Evolutionary conservation across 352 stramenopile genomes (phyloP), one percentile per base, ranked within the genome.

Genomic region (Phytopythium mirpurense): DNA sequence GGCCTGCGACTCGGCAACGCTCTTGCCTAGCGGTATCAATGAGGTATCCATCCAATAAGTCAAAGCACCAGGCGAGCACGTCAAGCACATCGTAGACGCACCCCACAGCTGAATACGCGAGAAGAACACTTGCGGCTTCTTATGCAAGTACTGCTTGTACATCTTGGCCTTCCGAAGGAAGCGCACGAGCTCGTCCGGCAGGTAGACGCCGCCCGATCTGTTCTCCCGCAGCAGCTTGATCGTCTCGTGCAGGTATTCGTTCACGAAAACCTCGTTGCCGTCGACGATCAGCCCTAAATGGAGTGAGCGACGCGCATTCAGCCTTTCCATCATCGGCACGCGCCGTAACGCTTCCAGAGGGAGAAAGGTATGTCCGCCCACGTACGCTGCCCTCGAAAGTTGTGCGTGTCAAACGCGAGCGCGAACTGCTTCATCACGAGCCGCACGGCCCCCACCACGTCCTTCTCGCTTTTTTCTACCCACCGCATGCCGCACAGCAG

Each of bases 241-340:
- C 7, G 78, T 88, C 58, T 91, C 76, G 51, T 90, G 85, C 41
- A 93, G 59, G 55, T 88, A 68, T 49, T 90, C 70, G 38, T 88
- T 68, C 23, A 88, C 69, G 29, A 70, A 74, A 18, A 89, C 44
- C 32, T 76, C 37, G 49, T 67, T 55, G 2, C 59, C 65, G 19
- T 77, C 62, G 8, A 68, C 54, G 16, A 56, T 21, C 8, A 90
- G 27, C 34, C 48, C 69, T 76, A 40, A 3, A 65, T n/a, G 67
- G 7, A 36, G 29, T 32, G 41, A 64, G 11, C 11, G 4, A 15
- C 18, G 21, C 7, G 57, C 26, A 56, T 12, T 10, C 40, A 24
- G 24, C 38, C 42, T 41, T 5, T 9, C 29, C n/a, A n/a, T n/a
- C n/a, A n/a, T n/a, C n/a, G n/a, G n/a, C n/a, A n/a, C 19, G 19